Base-by-base conservation (phyloP, 306 rosid species). In the Geum urbanum region DNA sequence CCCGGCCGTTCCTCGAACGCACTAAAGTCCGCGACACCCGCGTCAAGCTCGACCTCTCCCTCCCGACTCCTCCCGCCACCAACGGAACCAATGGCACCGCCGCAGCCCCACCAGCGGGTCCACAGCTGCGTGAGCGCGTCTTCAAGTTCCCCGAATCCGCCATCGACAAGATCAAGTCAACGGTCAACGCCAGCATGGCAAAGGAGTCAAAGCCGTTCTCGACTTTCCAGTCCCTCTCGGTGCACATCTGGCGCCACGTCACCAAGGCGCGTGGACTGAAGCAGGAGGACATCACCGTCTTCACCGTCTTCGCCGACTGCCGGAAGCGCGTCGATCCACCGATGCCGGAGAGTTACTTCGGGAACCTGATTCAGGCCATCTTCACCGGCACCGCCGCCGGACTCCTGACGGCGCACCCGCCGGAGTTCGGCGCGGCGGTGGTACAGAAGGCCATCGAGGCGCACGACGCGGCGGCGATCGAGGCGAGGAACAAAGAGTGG, bases 181-280 rank as follows among this genome's bases (percentile, higher is more conserved):
- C 70, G 9, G 64, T 81, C 78, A 94, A 94, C 45, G 63, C 32
- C 15, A 73, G 37, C 45, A 72, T 59, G 3, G 83, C 86, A 74
- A 86, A 85, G 72, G 92, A 86, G 44, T 83, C 88, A 53, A 94
- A 86, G 60, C 95, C 96, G 24, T 94, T 88, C 84, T 91, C 99
- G 24, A 94, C 99, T 5, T 94, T 94, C 57, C 99, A 94, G 15
- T 69, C 97, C 3, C 92, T 94, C 56, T 87, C 97, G 7, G 81
- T 80, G 53, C 97, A 94, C 48, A 74, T 91, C 27, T 94, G 99
- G 99, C 96, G 97, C 71, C 99, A 88, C 44, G 90, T 94, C 63
- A 84, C 70, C 66, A 69, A 65, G 0, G 96, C 99, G 41, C 95
- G 99, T 52, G 78, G 82, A 68, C 85, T 94, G 1, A 91, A 88